A percentile compares a stretch with the other conserved stretches of the same genome.
Evolutionary conservation across 352 stramenopile species (phyloP).

Genomic region (Phytophthora gonapodyides): DNA sequence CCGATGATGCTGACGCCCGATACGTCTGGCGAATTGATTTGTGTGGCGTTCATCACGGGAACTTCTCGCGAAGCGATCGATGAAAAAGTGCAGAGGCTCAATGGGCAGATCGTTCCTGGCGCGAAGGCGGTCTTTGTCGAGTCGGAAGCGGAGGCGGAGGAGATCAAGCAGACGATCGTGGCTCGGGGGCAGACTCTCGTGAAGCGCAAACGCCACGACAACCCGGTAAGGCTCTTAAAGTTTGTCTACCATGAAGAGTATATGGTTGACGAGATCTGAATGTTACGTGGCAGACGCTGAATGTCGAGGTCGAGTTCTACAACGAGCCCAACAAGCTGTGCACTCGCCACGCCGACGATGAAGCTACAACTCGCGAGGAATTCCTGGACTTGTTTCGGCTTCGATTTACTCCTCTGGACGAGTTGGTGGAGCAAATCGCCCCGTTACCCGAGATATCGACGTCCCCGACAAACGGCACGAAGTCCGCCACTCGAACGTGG

Average conservation of each 20-base stretch:
- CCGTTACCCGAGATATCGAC: background rate
- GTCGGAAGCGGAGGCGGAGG: conserved; percentile 10
- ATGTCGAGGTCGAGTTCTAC: conserved; percentile 18
- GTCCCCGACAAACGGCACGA: too few relatives aligned
- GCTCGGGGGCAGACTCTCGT: conserved; percentile 3
- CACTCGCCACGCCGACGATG: conserved; percentile 16
- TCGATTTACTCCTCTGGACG: conserved; percentile 11
- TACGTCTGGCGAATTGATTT: conserved; percentile 10
- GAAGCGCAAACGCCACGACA: conserved; percentile 6
- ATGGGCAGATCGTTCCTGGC: conserved; percentile 9
- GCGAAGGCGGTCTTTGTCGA: conserved; percentile 14
- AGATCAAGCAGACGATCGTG: conserved; percentile 20
- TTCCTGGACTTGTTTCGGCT: conserved; percentile 14
- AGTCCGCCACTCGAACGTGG: background rate
- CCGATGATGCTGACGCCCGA: conserved; percentile 13
- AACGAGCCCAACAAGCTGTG: conserved; percentile 18
- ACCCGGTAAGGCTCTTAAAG: too few relatives aligned
- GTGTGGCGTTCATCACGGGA: conserved; percentile 17
- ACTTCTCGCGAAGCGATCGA: conserved; percentile 13
- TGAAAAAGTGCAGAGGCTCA: conserved; percentile 13
- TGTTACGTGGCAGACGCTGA: conserved; percentile 9
- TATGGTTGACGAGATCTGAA: background rate
- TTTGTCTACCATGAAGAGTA: too few relatives aligned
- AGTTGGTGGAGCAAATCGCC: conserved; percentile 10
- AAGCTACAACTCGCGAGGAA: conserved; percentile 17